A percentile compares a stretch with the other conserved stretches of the same genome.
phyloP scores from a whole-genome alignment of 192 early-diverging fungal genomes.

The Coemansia sp. region DNA sequence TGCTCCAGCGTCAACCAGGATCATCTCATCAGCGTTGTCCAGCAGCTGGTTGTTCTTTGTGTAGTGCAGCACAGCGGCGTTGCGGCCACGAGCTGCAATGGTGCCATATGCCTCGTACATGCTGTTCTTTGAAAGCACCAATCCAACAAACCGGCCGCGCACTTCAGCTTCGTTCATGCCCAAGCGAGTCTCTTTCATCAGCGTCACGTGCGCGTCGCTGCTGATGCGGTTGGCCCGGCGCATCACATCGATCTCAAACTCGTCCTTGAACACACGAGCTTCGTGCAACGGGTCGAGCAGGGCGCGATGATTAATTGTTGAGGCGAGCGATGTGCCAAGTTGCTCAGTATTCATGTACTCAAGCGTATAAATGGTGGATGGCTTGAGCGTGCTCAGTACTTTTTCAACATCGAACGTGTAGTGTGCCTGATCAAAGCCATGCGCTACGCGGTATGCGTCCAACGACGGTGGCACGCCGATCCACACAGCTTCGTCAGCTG shows the following conservation, averaged over 20 bases:
- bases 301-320: conserved; percentile 4
- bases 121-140: conserved; percentile 64
- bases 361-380: conserved; percentile 56
- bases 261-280: conserved; percentile 77
- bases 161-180: conserved; percentile 75
- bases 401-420: conserved; percentile 59
- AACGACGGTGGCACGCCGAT: conserved; percentile 66
- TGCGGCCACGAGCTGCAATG: conserved; percentile 77
- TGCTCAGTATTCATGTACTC: conserved; percentile 47
- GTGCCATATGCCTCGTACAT: conserved; percentile 80
- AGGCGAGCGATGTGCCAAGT: conserved; percentile 20
- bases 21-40: conserved; percentile 52
- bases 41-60: conserved; percentile 68
- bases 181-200: conserved; percentile 67
- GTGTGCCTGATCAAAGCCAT: conserved; percentile 71
- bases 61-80: conserved; percentile 83
- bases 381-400: conserved; percentile 46
- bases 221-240: conserved; percentile 77
- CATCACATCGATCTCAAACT: conserved; percentile 73
- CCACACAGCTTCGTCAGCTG: conserved; percentile 77
- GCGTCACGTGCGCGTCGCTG: conserved; percentile 70
- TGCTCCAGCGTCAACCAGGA: conserved; percentile 87
- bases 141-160: conserved; percentile 76
- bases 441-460: conserved; percentile 54
- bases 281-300: conserved; percentile 69